Evolutionary conservation across 148 eudicot genomes (phyloP).

Genomic region (Chenopodium album): DNA sequence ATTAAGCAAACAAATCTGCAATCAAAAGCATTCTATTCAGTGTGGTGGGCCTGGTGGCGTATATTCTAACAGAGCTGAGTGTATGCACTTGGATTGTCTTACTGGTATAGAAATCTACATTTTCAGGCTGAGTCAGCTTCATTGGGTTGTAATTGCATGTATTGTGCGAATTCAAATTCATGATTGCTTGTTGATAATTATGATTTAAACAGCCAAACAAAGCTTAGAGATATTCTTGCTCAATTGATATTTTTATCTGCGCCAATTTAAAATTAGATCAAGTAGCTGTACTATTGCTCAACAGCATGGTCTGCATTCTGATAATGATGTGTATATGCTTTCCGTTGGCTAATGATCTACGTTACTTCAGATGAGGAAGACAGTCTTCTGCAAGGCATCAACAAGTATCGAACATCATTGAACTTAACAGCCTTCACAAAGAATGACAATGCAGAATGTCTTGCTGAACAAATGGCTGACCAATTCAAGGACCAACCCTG

Average conservation of each 20-base stretch:
- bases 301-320: not conserved
- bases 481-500: conserved; percentile 64
- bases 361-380: conserved; percentile 53
- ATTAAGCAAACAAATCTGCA: not conserved
- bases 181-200: not conserved
- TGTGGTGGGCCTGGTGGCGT: not conserved
- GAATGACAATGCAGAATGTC: conserved; percentile 65
- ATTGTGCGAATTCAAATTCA: not conserved
- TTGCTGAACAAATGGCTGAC: conserved; percentile 63
- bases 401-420: conserved; percentile 53
- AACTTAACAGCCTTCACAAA: conserved; percentile 48
- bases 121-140: not conserved
- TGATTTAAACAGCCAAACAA: not conserved
- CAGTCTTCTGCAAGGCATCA: conserved; percentile 60
- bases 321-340: not conserved
- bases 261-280: not conserved
- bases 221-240: not conserved
- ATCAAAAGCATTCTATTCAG: not conserved
- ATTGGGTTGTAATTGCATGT: not conserved
- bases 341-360: not conserved
- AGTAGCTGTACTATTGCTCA: not conserved
- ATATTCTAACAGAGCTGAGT: not conserved
- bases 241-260: not conserved
- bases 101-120: not conserved
- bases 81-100: not conserved